Evolutionary conservation across 768 basidiomycete genomes (phyloP), one percentile per base, ranked within the genome.

Genomic region (Naganishia vaughanmartiniae): DNA sequence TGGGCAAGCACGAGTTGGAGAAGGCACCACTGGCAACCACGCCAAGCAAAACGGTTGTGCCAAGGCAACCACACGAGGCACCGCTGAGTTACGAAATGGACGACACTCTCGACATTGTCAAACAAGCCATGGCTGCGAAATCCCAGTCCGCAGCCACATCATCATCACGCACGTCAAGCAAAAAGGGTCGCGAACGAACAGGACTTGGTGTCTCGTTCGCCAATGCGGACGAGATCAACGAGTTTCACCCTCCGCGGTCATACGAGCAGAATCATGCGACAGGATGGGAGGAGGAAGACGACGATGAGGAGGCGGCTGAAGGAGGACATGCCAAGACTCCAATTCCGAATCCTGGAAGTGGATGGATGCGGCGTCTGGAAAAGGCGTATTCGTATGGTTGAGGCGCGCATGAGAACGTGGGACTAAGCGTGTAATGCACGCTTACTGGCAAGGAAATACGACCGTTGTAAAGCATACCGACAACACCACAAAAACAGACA

Each of bases 331-430:
- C 60, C 21, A 63, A 63, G 60, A 63, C 60, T 4, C 60, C 60
- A 26, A 63, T 63, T 30, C 36, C 60, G 39, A 63, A 63, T 45
- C 60, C 60, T 34, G 60, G n/a, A 10, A 34, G 31, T 31, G 60
- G 60, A 3, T 63, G 60, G 60, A 63, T 63, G 60, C 36, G 60
- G 39, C 60, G 60, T 24, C 17, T 63, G 39, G 60, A 63, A 63
- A 63, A 46, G 60, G 60, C 60, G 39, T 63, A 63, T 46, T 63
- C 60, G 60, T 63, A 63, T 63, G 60, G 60, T 24, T 63, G 30
- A 63, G 10, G 21, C 21, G 6, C 12, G 36, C 5, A n/a, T 6
- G 36, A 6, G 36, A 36, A 36, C 36, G 36, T 6, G 1, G 21
- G 17, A 24, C 12, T 6, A 42, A 10, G 11, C 10, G 12, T 63